Evolutionary conservation across 192 early-diverging fungal genomes (phyloP).

Genomic region (Linnemannia elongata): DNA sequence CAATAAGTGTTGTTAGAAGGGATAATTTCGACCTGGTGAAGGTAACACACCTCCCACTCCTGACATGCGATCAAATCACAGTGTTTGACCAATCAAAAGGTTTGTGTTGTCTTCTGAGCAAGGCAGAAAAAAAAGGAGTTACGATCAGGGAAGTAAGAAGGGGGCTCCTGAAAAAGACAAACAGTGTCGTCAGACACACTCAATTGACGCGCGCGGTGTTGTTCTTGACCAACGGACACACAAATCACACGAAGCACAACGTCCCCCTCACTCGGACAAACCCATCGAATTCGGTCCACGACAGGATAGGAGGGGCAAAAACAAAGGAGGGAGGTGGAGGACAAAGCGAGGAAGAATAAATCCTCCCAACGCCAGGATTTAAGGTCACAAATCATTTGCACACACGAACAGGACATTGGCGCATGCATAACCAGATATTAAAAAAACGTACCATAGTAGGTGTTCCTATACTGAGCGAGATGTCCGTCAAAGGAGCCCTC

Average conservation of each 20-base stretch:
- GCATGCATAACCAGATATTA: neutral
- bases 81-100: neutral
- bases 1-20: neutral
- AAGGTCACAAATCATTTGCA: neutral
- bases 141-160: neutral
- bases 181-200: neutral
- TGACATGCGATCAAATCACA: neutral
- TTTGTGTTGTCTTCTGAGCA: neutral
- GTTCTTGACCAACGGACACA: neutral
- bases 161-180: neutral
- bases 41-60: neutral
- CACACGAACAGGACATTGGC: neutral
- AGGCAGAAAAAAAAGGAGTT: neutral
- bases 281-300: neutral
- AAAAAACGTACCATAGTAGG: conserved; percentile 12
- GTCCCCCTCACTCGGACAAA: neutral
- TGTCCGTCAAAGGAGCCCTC: conserved; percentile 20
- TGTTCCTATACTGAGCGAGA: neutral
- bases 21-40: neutral
- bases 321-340: neutral
- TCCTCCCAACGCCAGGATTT: conserved; percentile 1
- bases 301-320: neutral
- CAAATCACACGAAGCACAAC: neutral
- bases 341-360: conserved; percentile 15
- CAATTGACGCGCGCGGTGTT: conserved; percentile 3